Percentiles rank a stretch among this genome's conserved stretches.
Conservation (phyloP, 768 basidiomycete genomes). For the Trichaptum fuscoviolaceum region DNA sequence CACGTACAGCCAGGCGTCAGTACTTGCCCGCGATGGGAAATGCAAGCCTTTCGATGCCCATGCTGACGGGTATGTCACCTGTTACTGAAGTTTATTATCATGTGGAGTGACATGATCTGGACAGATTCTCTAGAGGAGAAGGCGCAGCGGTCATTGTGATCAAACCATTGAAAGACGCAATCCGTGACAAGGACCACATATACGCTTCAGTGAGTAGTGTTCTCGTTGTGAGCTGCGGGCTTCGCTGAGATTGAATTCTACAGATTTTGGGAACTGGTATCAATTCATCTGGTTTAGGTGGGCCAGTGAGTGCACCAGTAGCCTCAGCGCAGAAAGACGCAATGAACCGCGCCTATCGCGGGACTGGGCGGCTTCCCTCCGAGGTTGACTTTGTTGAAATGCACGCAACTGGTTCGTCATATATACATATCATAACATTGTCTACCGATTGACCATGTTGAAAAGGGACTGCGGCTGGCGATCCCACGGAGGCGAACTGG, state of each 20-base stretch:
- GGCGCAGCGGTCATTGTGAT: constrained; percentile 34
- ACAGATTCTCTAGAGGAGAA: constrained; percentile 23
- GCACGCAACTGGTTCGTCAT: constrained; percentile 36
- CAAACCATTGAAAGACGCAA: constrained; percentile 33
- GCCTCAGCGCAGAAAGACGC: constrained; percentile 32
- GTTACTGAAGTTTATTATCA: background rate
- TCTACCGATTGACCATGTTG: background rate
- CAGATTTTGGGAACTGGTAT: constrained; percentile 38
- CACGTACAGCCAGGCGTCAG: constrained; percentile 20
- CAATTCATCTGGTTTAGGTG: constrained; percentile 31
- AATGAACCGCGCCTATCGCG: constrained; percentile 31
- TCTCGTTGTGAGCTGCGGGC: background rate
- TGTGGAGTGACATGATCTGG: too few relatives aligned
- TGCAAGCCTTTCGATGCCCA: constrained; percentile 15
- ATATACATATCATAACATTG: background rate
- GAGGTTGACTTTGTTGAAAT: constrained; percentile 47
- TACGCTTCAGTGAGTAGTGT: constrained; percentile 10
- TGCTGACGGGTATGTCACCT: constrained; percentile 14
- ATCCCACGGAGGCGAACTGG: constrained; percentile 43
- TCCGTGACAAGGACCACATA: constrained; percentile 34
- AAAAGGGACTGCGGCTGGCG: constrained; percentile 37
- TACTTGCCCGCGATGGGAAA: constrained; percentile 28
- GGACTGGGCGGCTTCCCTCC: constrained; percentile 25
- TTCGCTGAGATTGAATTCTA: constrained; percentile 15
- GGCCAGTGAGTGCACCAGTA: constrained; percentile 35